Conservation (phyloP, 257 asterid genomes). For the Pogostemon cablin region DNA sequence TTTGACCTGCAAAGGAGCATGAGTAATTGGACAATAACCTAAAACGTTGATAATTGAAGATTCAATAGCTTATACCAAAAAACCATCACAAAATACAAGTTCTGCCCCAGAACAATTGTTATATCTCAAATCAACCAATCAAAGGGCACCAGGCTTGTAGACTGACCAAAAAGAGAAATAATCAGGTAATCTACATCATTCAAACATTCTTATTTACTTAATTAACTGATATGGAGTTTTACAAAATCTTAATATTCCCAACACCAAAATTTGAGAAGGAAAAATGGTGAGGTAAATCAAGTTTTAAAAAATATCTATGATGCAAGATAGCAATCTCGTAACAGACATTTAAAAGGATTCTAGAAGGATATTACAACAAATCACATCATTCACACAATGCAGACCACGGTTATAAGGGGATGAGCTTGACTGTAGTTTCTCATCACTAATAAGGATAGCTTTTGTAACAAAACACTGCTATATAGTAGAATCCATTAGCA, state of each 20-base stretch:
- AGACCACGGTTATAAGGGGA: neutral
- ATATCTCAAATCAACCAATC: neutral
- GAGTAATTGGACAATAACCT: constrained; percentile 14
- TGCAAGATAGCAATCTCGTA: neutral
- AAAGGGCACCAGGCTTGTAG: neutral
- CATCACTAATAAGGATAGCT: neutral
- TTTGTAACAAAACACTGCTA: neutral
- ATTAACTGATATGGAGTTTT: neutral
- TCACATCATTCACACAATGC: neutral
- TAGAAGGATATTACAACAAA: neutral
- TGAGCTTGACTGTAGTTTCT: neutral
- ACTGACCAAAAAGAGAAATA: neutral
- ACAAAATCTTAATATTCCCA: neutral
- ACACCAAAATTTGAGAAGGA: neutral
- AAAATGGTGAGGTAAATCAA: neutral
- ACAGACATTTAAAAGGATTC: neutral
- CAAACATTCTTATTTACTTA: constrained; percentile 1
- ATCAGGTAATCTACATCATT: neutral
- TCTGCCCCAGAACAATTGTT: neutral
- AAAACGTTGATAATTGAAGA: neutral
- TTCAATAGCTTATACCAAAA: neutral
- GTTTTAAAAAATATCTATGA: neutral
- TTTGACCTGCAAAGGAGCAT: constrained; percentile 58
- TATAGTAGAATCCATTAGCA: neutral
- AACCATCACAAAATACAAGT: neutral